phyloP scores from a whole-genome alignment of 2,329 filamentous ascomycete genomes.

The Botryosphaeria dothidea region DNA sequence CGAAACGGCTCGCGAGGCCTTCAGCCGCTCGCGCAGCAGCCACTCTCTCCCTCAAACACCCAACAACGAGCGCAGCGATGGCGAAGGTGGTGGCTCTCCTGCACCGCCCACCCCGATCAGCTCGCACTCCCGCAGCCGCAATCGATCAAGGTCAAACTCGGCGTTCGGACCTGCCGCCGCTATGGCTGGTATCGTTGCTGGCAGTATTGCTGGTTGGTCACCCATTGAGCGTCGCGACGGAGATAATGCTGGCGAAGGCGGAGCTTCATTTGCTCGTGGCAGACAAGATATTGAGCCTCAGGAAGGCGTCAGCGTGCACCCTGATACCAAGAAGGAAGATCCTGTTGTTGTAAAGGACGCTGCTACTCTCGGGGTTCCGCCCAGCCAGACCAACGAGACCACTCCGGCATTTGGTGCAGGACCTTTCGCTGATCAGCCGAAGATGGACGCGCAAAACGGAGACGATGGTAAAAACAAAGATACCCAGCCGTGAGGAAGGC shows the following conservation, averaged over 20 bases:
- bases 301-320: slow-evolving; percentile 50
- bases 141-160: slow-evolving; percentile 69
- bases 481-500: slow-evolving; percentile 7
- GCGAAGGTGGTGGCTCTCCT: slow-evolving; percentile 41
- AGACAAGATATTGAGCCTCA: slow-evolving; percentile 44
- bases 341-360: slow-evolving; percentile 40
- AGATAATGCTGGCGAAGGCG: slow-evolving; percentile 41
- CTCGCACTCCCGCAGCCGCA: slow-evolving; percentile 56
- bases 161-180: slow-evolving; percentile 73
- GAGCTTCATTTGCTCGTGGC: slow-evolving; percentile 41
- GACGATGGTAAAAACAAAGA: slow-evolving; percentile 17
- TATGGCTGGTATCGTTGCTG: slow-evolving; percentile 82
- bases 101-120: slow-evolving; percentile 54
- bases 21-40: slow-evolving; percentile 60
- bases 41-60: slow-evolving; percentile 67
- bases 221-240: slow-evolving; percentile 57
- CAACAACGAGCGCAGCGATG: slow-evolving; percentile 48
- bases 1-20: slow-evolving; percentile 42
- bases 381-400: slow-evolving; percentile 46
- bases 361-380: slow-evolving; percentile 35
- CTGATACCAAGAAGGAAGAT: slow-evolving; percentile 51
- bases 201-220: slow-evolving; percentile 75
- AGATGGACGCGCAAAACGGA: slow-evolving; percentile 23
- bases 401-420: slow-evolving; percentile 46
- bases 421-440: slow-evolving; percentile 44